Evolutionary conservation across 108 stramenopile species (phyloP), one percentile per base, ranked within the genome.

Genomic region (Cyclostephanos invisitatus): DNA sequence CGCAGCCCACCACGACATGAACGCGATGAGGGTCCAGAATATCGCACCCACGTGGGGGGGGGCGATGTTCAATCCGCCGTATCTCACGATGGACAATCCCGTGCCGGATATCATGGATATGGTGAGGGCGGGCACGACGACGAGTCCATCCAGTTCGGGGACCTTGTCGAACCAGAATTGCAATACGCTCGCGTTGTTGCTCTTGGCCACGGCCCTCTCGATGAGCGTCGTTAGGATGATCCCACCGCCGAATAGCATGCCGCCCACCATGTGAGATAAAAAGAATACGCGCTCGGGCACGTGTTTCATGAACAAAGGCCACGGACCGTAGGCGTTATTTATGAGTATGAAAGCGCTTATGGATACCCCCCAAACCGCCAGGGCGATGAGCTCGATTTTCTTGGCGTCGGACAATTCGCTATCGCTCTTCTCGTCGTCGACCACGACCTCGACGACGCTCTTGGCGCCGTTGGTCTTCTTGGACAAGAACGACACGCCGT

Each of bases 131-230:
- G 86, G 86, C 7, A 87, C 67, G 2, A 87, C 86, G 77, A 87
- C 75, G 60, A 83, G 46, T 24, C 70, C 73, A 62, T 87, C 84
- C 51, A 83, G 66, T 9, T 46, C 59, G 17, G 86, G 86, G 10
- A 85, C 84, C 42, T 79, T 81, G n/a, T 74, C 68, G 59, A 87
- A 87, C 86, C 86, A 87, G 71, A 87, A 87, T 35, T 77, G 67
- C 18, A 85, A 51, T 7, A 87, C 86, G 36, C 67, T 36, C 3
- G 77, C 50, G 37, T 87, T 80, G 35, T 70, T 57, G 32, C 68
- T 75, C 44, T 77, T 71, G 14, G 71, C 73, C 15, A 85, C 86
- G 50, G 76, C 53, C 29, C 81, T 40, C 66, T 87, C 84, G 53
- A 85, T 85, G 46, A 62, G 73, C 1, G 84, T 83, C 27, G 83